phyloP scores from a whole-genome alignment of 805 yeast species.

The Geotrichum ghanense region DNA sequence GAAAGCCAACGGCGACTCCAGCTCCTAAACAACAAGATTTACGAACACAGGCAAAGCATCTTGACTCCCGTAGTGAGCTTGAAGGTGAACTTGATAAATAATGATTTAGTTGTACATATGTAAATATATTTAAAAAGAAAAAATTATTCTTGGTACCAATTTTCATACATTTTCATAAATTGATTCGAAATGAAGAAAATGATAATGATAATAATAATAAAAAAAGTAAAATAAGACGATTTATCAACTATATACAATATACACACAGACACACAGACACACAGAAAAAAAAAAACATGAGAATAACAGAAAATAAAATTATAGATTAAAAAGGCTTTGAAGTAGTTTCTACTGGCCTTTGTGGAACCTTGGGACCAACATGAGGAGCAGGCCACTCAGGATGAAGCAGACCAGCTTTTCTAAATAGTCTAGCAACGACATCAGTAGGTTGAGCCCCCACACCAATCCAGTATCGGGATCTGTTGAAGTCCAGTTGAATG shows the following conservation, averaged over 20 bases:
- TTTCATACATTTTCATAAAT: no score
- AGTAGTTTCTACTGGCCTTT: constrained; percentile 5
- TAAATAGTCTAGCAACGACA: constrained; percentile 62
- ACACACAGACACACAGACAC: neutral
- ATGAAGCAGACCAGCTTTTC: constrained; percentile 54
- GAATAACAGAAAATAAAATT: neutral
- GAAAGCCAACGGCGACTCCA: neutral
- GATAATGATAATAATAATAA: no score
- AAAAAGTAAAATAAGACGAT: no score
- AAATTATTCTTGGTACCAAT: no score
- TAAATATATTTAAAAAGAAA: no score
- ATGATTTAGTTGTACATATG: no score
- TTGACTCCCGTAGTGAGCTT: no score
- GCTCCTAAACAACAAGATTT: neutral
- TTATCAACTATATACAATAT: no score
- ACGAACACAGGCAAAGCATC: neutral
- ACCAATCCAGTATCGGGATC: constrained; percentile 93
- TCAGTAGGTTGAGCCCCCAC: constrained; percentile 94
- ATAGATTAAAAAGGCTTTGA: neutral
- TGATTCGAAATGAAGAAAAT: no score
- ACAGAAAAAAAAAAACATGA: neutral
- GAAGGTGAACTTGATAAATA: no score
- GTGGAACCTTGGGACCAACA: constrained; percentile 13
- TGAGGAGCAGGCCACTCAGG: constrained; percentile 27
- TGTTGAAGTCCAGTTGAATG: constrained; percentile 70